Evolutionary conservation across 2,329 filamentous ascomycete species (phyloP), one percentile per base, ranked within the genome.

Genomic region (Fusarium virguliforme): DNA sequence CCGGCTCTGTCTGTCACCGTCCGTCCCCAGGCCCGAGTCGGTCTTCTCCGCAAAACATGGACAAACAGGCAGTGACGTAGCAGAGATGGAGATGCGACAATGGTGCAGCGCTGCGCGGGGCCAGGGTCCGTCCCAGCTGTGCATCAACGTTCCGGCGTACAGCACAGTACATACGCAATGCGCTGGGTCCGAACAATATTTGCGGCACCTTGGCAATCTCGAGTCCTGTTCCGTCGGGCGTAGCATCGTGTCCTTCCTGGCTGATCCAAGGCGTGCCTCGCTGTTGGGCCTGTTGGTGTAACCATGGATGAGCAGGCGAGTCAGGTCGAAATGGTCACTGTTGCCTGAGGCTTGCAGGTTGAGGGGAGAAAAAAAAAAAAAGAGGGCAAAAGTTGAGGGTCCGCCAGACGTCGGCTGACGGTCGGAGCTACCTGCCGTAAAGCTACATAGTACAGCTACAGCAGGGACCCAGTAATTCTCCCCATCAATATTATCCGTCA

Each of bases 21-120:
- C 59, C 18, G 18, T 18, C 18, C 55, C 50, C 58, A 48, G 57
- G 54, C 59, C 59, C 18, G 57, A 48, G 64, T 60, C 61, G 58
- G 50, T 40, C 55, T 65, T 65, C 68, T 71, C 68, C 61, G 68
- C 68, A 59, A 18, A 62, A 71, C 64, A 38, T 60, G 53, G 56
- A 57, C 60, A 64, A 68, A 55, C 51, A 41, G 60, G 46, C 55
- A 60, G 54, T 38, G 63, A 58, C 67, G 67, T 54, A 56, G 51
- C 32, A 55, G 63, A 34, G 34, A 40, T 38, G 30, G 56, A 43
- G 38, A 41, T 37, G 54, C 37, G 24, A 56, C 28, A 22, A 64
- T 43, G 64, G 41, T 43, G 46, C 24, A 32, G 26, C 46, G 32
- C n/a, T 41, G 24, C 54, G 67, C 35, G 37, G 32, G 35, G 32